Evolutionary conservation across 768 basidiomycete genomes (phyloP).

Genomic region (Naematelia aurantialba): DNA sequence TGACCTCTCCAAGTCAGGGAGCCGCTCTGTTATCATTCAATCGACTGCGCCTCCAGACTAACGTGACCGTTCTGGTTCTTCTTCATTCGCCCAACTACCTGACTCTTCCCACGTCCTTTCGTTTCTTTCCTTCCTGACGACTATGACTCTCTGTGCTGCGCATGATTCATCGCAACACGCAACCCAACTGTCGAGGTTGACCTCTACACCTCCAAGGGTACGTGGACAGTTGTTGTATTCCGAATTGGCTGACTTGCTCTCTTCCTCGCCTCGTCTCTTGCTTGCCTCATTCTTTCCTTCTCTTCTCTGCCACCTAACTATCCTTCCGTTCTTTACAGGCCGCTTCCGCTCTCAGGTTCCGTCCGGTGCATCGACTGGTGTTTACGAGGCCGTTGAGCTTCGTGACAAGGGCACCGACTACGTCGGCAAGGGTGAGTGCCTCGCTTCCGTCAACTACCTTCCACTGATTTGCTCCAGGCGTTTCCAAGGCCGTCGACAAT

Average conservation of each 20-base stretch:
- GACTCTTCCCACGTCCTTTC: background rate
- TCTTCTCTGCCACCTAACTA: constrained; percentile 2
- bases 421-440: constrained; percentile 80
- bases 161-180: constrained; percentile 29
- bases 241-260: background rate
- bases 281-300: constrained; percentile 1
- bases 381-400: constrained; percentile 97
- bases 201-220: constrained; percentile 80
- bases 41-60: background rate
- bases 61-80: background rate
- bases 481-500: constrained; percentile 86
- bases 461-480: constrained; percentile 59
- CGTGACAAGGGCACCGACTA: constrained; percentile 96
- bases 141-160: background rate
- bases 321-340: constrained; percentile 55
- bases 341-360: constrained; percentile 92
- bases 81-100: no score
- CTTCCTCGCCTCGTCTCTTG: background rate
- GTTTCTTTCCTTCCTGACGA: background rate
- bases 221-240: constrained; percentile 20
- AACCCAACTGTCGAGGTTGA: constrained; percentile 82
- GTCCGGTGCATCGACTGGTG: constrained; percentile 96
- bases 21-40: constrained; percentile 41
- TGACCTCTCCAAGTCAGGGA: background rate
- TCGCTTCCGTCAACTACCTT: constrained; percentile 9